Percentiles rank a stretch among this genome's conserved stretches.
Conservation (phyloP, 176 grass and related monocot genomes). For the Ensete glaucum region DNA sequence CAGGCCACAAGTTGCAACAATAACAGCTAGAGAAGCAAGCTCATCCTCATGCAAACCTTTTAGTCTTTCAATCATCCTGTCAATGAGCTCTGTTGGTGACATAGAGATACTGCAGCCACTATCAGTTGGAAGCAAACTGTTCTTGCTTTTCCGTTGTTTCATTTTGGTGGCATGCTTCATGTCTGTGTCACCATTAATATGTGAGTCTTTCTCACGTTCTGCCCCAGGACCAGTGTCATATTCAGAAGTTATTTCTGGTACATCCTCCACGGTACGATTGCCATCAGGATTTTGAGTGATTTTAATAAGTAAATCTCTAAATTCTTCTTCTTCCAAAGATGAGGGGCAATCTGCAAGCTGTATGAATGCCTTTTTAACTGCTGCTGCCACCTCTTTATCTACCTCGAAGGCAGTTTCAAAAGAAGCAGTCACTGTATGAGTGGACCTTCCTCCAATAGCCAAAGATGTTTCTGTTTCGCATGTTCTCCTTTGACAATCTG, state of each 20-base stretch:
- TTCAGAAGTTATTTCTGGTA: constrained; percentile 28
- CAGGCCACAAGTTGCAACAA: constrained; percentile 86
- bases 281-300: constrained; percentile 81
- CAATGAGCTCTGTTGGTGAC: constrained; percentile 34
- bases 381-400: constrained; percentile 73
- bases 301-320: constrained; percentile 55
- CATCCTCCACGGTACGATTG: constrained; percentile 17
- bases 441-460: constrained; percentile 47
- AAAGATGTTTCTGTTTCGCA: constrained; percentile 49
- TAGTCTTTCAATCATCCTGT: constrained; percentile 57
- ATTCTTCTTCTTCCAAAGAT: constrained; percentile 58
- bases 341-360: constrained; percentile 41
- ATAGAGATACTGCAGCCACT: constrained; percentile 17
- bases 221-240: background rate
- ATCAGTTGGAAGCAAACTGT: constrained; percentile 29
- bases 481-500: constrained; percentile 50
- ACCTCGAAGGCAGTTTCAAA: constrained; percentile 94
- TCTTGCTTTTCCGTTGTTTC: constrained; percentile 19
- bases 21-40: constrained; percentile 71
- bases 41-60: constrained; percentile 77
- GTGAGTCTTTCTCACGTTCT: background rate
- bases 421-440: constrained; percentile 60
- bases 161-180: constrained; percentile 5
- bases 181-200: constrained; percentile 14
- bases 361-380: constrained; percentile 78